phyloP scores from a whole-genome alignment of 805 yeast genomes.

The Ogataea angusta region DNA sequence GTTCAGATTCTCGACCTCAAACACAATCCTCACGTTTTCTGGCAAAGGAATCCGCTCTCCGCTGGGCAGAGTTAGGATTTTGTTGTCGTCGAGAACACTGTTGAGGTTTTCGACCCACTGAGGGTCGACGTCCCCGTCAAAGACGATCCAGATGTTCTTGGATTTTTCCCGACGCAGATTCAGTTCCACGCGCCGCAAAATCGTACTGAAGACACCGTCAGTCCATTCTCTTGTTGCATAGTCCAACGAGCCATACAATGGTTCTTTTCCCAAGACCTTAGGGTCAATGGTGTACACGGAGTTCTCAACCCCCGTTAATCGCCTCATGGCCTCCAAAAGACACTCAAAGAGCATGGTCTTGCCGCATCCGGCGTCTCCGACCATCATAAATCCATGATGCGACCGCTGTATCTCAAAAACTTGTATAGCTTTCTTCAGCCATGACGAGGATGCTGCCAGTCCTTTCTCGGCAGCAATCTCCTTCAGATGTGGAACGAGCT shows the following conservation, averaged over 20 bases:
- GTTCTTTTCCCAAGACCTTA: slow-evolving; percentile 64
- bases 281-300: slow-evolving; percentile 59
- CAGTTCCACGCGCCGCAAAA: slow-evolving; percentile 54
- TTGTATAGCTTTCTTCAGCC: slow-evolving; percentile 59
- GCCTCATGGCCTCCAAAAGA: slow-evolving; percentile 43
- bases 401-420: slow-evolving; percentile 55
- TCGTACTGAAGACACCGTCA: slow-evolving; percentile 77
- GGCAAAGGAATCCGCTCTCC: slow-evolving; percentile 83
- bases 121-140: slow-evolving; percentile 94
- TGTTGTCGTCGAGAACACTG: slow-evolving; percentile 88
- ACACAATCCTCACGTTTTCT: slow-evolving; percentile 56
- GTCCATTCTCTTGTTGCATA: slow-evolving; percentile 84
- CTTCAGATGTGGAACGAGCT: slow-evolving; percentile 29
- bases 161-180: slow-evolving; percentile 57
- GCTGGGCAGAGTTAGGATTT: slow-evolving; percentile 74
- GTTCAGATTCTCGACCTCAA: slow-evolving; percentile 68
- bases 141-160: slow-evolving; percentile 68
- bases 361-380: slow-evolving; percentile 76
- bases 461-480: slow-evolving; percentile 34
- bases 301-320: slow-evolving; percentile 32
- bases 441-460: slow-evolving; percentile 34
- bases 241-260: slow-evolving; percentile 70
- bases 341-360: slow-evolving; percentile 56
- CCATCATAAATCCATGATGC: slow-evolving; percentile 78
- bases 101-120: slow-evolving; percentile 89